Conservation (phyloP, 1,284 basidiomycete genomes). For the Ceratobasidium sp. region DNA sequence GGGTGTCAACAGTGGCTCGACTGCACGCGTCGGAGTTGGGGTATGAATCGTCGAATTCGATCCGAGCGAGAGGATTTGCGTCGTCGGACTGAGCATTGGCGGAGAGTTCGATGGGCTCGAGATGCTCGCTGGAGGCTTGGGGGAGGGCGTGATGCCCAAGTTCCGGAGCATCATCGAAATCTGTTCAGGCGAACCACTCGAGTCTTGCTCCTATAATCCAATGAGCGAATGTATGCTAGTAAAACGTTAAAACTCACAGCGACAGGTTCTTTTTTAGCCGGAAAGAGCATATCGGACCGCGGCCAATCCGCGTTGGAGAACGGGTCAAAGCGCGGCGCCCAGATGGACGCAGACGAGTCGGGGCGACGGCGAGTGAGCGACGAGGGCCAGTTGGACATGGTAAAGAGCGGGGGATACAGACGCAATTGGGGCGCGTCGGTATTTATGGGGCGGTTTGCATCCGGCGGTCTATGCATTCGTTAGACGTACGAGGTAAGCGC, state of each 20-base stretch:
- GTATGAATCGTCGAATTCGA: conserved; percentile 28
- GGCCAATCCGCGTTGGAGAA: neutral
- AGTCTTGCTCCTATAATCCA: neutral
- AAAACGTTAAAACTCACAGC: neutral
- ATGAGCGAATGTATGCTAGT: conserved; percentile 19
- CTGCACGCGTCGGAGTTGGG: conserved; percentile 10
- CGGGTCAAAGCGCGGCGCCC: neutral
- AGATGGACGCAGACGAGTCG: neutral
- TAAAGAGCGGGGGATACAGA: no score
- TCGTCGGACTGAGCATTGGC: conserved; percentile 25
- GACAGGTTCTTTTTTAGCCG: neutral
- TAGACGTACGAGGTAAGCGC: no score
- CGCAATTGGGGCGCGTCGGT: no score
- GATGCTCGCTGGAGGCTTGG: neutral
- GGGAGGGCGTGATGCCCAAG: conserved; percentile 32
- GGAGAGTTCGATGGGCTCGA: conserved; percentile 19
- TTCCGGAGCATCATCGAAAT: conserved; percentile 34
- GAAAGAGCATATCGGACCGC: conserved; percentile 1
- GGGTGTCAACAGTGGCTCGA: conserved; percentile 14
- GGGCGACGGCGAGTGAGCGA: neutral
- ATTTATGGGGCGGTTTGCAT: no score
- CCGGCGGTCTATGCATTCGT: no score
- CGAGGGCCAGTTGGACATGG: neutral
- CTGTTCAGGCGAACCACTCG: conserved; percentile 23
- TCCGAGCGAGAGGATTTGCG: conserved; percentile 26